These are phyloP conservation scores for Parmelia sp. DNA, from an alignment of 495 filamentous ascomycete species.

Conservation along the genomic window DNA sequence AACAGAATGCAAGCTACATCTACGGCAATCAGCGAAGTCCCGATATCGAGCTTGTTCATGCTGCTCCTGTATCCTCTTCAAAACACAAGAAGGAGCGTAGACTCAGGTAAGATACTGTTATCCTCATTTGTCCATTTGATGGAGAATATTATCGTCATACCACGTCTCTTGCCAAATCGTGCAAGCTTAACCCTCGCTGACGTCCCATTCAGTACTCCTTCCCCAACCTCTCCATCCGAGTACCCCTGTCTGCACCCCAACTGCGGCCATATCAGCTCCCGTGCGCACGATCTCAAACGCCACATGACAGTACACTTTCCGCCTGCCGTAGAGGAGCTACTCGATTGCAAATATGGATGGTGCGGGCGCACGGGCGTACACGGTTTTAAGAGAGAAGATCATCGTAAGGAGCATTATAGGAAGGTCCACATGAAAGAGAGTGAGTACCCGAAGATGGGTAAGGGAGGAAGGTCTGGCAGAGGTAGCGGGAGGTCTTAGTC, in stretches of 20 bases:
- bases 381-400: slow-evolving; percentile 81
- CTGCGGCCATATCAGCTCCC: slow-evolving; percentile 46
- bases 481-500: background rate
- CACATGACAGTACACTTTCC: slow-evolving; percentile 48
- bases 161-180: background rate
- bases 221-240: background rate
- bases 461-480: background rate
- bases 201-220: background rate
- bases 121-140: background rate
- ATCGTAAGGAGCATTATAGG: slow-evolving; percentile 79
- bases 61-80: slow-evolving; percentile 9
- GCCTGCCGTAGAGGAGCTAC: slow-evolving; percentile 39
- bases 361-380: slow-evolving; percentile 73
- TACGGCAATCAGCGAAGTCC: background rate
- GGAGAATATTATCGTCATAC: background rate
- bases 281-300: slow-evolving; percentile 49
- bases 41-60: slow-evolving; percentile 2
- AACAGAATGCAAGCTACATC: background rate
- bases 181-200: background rate
- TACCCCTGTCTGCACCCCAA: slow-evolving; percentile 41
- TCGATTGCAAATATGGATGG: slow-evolving; percentile 69
- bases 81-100: slow-evolving; percentile 4
- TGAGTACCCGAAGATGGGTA: slow-evolving; percentile 2
- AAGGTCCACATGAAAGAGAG: slow-evolving; percentile 58
- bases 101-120: slow-evolving; percentile 25